phyloP scores from a whole-genome alignment of 176 grass and related monocot genomes.

The Aegilops bicornis region DNA sequence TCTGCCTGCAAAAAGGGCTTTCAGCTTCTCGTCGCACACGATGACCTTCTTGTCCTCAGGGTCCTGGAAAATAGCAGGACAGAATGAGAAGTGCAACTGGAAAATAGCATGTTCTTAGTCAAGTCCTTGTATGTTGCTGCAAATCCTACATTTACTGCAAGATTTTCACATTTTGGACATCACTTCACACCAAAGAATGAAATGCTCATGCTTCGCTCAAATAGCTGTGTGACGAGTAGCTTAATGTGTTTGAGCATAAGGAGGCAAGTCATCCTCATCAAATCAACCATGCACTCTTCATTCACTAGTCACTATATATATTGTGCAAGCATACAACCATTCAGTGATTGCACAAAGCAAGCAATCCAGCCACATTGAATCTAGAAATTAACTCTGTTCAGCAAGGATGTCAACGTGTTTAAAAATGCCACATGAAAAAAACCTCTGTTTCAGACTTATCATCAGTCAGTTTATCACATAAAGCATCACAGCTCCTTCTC shows the following conservation, averaged over 20 bases:
- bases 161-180: neutral
- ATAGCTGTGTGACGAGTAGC: neutral
- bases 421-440: neutral
- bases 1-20: conserved; percentile 62
- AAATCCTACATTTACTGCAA: neutral
- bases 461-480: neutral
- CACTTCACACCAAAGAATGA: neutral
- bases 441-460: neutral
- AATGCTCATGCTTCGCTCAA: neutral
- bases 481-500: neutral
- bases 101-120: neutral
- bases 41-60: conserved; percentile 73
- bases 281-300: neutral
- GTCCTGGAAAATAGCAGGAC: conserved; percentile 51
- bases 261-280: neutral
- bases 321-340: neutral
- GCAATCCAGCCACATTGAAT: neutral
- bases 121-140: neutral
- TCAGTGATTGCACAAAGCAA: neutral
- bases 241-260: neutral
- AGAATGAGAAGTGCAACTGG: neutral
- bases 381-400: neutral
- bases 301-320: neutral
- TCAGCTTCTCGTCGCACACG: conserved; percentile 90
- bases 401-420: neutral